A percentile compares a stretch with the other conserved stretches of the same genome.
Evolutionary conservation across 441 rosid genomes (phyloP).

Genomic region (Sinapis alba): DNA sequence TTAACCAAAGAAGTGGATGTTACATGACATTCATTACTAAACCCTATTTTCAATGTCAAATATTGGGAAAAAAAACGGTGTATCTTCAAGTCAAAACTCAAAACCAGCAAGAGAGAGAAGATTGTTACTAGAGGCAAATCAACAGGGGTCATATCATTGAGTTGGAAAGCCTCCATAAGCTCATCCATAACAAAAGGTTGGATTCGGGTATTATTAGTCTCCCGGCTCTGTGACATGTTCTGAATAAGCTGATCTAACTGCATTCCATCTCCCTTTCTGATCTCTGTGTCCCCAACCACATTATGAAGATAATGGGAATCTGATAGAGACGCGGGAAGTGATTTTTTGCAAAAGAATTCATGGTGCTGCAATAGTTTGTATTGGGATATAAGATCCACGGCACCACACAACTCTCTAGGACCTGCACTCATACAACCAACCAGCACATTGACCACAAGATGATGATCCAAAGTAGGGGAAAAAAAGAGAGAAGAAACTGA

Average conservation of each 20-base stretch:
- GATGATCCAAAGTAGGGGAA: not conserved
- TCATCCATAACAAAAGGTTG: constrained; percentile 54
- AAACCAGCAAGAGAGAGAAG: constrained; percentile 16
- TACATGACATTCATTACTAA: too few species aligned
- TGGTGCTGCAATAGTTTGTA: constrained; percentile 56
- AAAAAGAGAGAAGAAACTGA: not conserved
- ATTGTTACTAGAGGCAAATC: constrained; percentile 53
- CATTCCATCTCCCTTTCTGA: constrained; percentile 76
- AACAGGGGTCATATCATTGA: constrained; percentile 50
- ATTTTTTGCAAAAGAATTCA: constrained; percentile 66
- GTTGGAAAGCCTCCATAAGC: constrained; percentile 57
- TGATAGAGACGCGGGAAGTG: constrained; percentile 54
- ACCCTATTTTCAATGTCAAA: too few species aligned
- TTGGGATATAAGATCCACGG: constrained; percentile 58
- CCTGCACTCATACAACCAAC: constrained; percentile 42
- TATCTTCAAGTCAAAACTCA: constrained; percentile 7
- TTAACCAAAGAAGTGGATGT: not conserved
- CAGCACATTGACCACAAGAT: constrained; percentile 7
- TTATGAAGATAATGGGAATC: constrained; percentile 59
- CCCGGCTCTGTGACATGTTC: constrained; percentile 35
- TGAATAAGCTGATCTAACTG: constrained; percentile 58
- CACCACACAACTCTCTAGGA: constrained; percentile 61
- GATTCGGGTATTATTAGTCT: constrained; percentile 33
- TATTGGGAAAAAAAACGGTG: too few species aligned
- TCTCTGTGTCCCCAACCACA: constrained; percentile 67